Evolutionary conservation across 1,284 basidiomycete genomes (phyloP).

Genomic region (Ceratobasidium sp.): DNA sequence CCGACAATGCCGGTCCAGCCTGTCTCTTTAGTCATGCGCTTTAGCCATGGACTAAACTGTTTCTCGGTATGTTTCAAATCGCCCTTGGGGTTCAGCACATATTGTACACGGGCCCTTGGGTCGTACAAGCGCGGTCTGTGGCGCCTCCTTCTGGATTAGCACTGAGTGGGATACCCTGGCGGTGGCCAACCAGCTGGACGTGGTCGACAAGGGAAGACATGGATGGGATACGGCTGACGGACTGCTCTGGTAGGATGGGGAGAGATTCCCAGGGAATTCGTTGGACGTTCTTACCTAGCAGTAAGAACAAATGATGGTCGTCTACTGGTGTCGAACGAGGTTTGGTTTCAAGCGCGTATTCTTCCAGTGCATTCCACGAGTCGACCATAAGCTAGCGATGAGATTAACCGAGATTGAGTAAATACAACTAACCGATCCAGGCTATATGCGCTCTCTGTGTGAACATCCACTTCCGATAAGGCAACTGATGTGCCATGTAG

Average conservation of each 20-base stretch:
- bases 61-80: slow-evolving; percentile 88
- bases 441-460: slow-evolving; percentile 68
- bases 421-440: too few species aligned
- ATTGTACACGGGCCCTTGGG: slow-evolving; percentile 75
- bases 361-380: slow-evolving; percentile 75
- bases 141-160: slow-evolving; percentile 19
- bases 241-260: slow-evolving; percentile 83
- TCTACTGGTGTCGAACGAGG: slow-evolving; percentile 52
- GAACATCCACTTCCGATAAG: slow-evolving; percentile 92
- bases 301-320: slow-evolving; percentile 81
- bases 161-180: slow-evolving; percentile 52
- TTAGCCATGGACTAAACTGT: slow-evolving; percentile 83
- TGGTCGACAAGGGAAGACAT: slow-evolving; percentile 90
- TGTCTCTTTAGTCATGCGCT: slow-evolving; percentile 67
- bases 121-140: slow-evolving; percentile 67
- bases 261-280: slow-evolving; percentile 97
- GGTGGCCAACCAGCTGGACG: slow-evolving; percentile 69
- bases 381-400: slow-evolving; percentile 66
- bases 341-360: slow-evolving; percentile 66
- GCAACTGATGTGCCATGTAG: slow-evolving; percentile 91
- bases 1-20: slow-evolving; percentile 91
- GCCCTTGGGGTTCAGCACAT: slow-evolving; percentile 92
- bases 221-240: slow-evolving; percentile 92
- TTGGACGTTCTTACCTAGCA: slow-evolving; percentile 92
- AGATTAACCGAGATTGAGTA: too few species aligned